phyloP scores from a whole-genome alignment of 495 filamentous ascomycete genomes.

The Tricharina praecox region DNA sequence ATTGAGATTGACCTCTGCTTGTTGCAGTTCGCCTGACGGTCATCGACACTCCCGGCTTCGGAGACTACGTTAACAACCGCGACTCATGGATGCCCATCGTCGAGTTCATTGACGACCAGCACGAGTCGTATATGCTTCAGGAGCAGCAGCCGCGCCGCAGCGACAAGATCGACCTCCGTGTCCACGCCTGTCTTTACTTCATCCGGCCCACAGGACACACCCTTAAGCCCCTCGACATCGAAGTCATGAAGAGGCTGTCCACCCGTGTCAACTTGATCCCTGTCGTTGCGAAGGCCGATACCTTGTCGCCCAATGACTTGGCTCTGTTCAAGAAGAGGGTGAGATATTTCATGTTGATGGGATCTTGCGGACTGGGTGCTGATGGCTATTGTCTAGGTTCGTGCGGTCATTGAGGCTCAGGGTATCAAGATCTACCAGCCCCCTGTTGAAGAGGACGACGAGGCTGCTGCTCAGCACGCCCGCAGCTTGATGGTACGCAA shows the following conservation, averaged over 20 bases:
- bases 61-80: conserved; percentile 99
- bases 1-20: conserved; percentile 4
- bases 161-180: conserved; percentile 98
- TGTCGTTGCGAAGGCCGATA: conserved; percentile 96
- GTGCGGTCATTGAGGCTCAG: conserved; percentile 88
- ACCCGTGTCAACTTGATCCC: conserved; percentile 96
- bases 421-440: conserved; percentile 99
- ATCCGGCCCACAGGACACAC: conserved; percentile 97
- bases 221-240: conserved; percentile 94
- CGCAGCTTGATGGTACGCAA: conserved; percentile 54
- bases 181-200: conserved; percentile 97
- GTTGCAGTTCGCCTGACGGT: conserved; percentile 80
- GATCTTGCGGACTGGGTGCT: not conserved
- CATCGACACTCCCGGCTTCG: conserved; percentile 96
- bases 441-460: conserved; percentile 93
- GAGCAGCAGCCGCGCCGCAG: conserved; percentile 95
- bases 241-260: conserved; percentile 98
- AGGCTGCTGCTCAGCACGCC: conserved; percentile 83
- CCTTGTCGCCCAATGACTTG: conserved; percentile 78
- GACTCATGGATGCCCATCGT: conserved; percentile 99
- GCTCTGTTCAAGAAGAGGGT: conserved; percentile 87
- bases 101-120: conserved; percentile 98
- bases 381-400: conserved; percentile 50
- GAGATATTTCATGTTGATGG: conserved; percentile 17
- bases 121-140: conserved; percentile 99